Conservation (phyloP, 352 stramenopile species). For the Pythium folliculosum region DNA sequence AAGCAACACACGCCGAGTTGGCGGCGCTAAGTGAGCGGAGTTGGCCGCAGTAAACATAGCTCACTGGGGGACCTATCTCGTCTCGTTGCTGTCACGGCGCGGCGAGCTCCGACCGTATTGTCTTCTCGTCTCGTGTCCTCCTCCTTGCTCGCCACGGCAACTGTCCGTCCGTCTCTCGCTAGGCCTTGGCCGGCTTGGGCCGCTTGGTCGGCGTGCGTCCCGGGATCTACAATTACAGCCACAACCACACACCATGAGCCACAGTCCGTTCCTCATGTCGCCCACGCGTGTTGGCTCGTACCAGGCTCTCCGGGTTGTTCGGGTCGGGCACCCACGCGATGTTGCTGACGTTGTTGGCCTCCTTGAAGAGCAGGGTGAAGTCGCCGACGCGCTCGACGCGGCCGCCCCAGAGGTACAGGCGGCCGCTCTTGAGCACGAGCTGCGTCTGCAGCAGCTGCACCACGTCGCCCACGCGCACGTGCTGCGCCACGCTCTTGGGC, state of each 20-base stretch:
- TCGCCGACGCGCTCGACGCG: slow-evolving; percentile 85
- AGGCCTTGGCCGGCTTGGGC: slow-evolving; percentile 39
- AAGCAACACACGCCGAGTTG: neutral
- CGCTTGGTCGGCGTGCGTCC: slow-evolving; percentile 62
- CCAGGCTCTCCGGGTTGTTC: slow-evolving; percentile 63
- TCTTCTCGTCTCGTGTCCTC: too few species aligned
- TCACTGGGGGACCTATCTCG: neutral
- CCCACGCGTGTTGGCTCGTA: slow-evolving; percentile 21
- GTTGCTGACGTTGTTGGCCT: slow-evolving; percentile 80
- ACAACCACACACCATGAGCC: neutral
- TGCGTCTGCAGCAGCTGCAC: slow-evolving; percentile 68
- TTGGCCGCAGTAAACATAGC: neutral
- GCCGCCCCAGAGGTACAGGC: slow-evolving; percentile 78
- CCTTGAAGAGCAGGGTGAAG: slow-evolving; percentile 87
- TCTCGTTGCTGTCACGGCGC: neutral
- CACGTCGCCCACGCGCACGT: slow-evolving; percentile 77
- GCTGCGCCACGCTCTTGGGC: slow-evolving; percentile 61
- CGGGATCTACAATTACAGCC: slow-evolving; percentile 39
- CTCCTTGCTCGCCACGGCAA: too few species aligned
- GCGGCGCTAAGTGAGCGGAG: neutral
- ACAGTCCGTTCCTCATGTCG: neutral
- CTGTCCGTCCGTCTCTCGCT: neutral
- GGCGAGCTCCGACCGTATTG: too few species aligned
- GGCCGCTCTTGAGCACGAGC: slow-evolving; percentile 77
- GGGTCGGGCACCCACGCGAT: slow-evolving; percentile 84